phyloP scores from a whole-genome alignment of 169 alveolate species.

The Eimeria tenella region DNA sequence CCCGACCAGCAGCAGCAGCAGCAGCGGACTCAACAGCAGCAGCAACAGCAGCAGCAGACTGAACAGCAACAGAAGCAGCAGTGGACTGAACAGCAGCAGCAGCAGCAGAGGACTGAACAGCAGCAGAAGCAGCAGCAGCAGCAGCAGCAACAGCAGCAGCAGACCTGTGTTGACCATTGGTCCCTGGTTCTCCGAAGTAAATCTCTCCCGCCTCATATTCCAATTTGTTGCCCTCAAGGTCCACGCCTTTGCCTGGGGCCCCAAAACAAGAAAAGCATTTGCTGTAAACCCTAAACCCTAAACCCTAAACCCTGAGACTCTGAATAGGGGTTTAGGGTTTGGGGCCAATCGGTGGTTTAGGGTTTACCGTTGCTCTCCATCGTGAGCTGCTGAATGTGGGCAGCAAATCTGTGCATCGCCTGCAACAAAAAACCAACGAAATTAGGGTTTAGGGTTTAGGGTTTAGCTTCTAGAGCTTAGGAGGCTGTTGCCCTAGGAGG shows the following conservation, averaged over 20 bases:
- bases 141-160: neutral
- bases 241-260: conserved; percentile 85
- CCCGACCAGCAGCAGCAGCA: too few relatives aligned
- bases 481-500: too few relatives aligned
- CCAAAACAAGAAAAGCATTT: neutral
- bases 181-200: conserved; percentile 99
- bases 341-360: conserved; percentile 75
- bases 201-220: conserved; percentile 94
- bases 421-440: conserved; percentile 1
- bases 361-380: conserved; percentile 98
- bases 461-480: too few relatives aligned
- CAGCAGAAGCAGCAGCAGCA: neutral
- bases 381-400: conserved; percentile 97
- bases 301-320: neutral
- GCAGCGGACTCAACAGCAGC: too few relatives aligned
- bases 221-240: conserved; percentile 89
- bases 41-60: too few relatives aligned
- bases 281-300: neutral
- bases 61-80: neutral
- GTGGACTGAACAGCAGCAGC: neutral
- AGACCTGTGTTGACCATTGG: conserved; percentile 97
- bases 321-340: neutral
- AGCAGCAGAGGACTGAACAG: neutral
- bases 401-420: conserved; percentile 89
- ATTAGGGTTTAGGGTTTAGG: too few relatives aligned